phyloP scores from a whole-genome alignment of 805 yeast species.

The Pichia nakasei region DNA sequence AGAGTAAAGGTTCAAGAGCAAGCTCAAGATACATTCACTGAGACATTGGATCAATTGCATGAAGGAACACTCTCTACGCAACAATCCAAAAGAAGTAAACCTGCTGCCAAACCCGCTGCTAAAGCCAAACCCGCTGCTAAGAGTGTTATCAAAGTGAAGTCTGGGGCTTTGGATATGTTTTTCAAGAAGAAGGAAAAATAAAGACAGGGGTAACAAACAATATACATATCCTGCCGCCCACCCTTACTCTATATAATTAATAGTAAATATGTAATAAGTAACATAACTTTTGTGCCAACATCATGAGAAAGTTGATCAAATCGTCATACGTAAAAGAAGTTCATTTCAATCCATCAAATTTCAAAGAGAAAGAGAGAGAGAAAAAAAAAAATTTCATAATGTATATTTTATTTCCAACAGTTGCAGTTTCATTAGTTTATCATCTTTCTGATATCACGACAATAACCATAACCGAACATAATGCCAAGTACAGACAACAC shows the following conservation, averaged over 20 bases:
- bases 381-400: neutral
- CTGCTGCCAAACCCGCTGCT: neutral
- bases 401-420: neutral
- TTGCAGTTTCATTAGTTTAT: too few relatives aligned
- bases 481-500: slow-evolving; percentile 10
- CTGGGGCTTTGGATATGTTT: slow-evolving; percentile 63
- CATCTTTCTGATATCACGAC: too few relatives aligned
- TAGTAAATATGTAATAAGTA: too few relatives aligned
- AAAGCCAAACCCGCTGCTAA: slow-evolving; percentile 23
- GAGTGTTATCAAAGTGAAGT: too few relatives aligned
- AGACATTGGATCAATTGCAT: slow-evolving; percentile 26
- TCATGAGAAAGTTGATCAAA: neutral
- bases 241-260: too few relatives aligned
- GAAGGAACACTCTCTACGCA: slow-evolving; percentile 16
- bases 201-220: too few relatives aligned
- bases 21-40: slow-evolving; percentile 21
- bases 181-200: slow-evolving; percentile 33
- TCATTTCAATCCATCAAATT: too few relatives aligned
- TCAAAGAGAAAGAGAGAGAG: too few relatives aligned
- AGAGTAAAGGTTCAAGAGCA: slow-evolving; percentile 15
- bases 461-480: too few relatives aligned
- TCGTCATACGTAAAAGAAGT: too few relatives aligned
- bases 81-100: slow-evolving; percentile 15
- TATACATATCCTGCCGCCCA: too few relatives aligned
- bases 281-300: too few relatives aligned